Evolutionary conservation across 2,329 filamentous ascomycete genomes (phyloP).

Genomic region (Erysiphe pulchra): DNA sequence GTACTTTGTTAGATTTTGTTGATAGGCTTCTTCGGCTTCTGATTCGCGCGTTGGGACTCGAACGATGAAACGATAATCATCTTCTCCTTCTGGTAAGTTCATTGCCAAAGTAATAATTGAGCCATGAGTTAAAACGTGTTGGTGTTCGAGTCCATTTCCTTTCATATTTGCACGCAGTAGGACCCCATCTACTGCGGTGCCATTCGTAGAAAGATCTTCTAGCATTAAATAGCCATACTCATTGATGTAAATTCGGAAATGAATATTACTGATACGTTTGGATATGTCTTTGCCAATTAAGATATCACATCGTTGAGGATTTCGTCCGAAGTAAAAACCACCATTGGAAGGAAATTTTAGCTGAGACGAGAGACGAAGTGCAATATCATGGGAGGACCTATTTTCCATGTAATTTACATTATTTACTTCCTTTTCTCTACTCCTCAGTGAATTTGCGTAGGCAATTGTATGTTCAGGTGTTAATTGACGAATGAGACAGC

Average conservation of each 20-base stretch:
- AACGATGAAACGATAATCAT: slow-evolving; percentile 58
- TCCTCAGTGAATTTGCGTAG: slow-evolving; percentile 8
- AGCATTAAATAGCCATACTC: slow-evolving; percentile 71
- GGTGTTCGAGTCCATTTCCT: slow-evolving; percentile 16
- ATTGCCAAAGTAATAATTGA: slow-evolving; percentile 12
- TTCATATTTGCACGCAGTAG: slow-evolving; percentile 30
- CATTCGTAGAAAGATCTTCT: slow-evolving; percentile 87
- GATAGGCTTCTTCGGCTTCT: slow-evolving; percentile 35
- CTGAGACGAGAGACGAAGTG: slow-evolving; percentile 50
- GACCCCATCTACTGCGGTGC: slow-evolving; percentile 58
- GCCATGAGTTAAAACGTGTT: slow-evolving; percentile 12
- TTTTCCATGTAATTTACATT: slow-evolving; percentile 3
- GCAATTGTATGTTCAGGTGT: slow-evolving; percentile 35
- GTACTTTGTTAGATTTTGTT: slow-evolving; percentile 42
- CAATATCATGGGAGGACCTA: slow-evolving; percentile 29
- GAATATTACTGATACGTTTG: slow-evolving; percentile 70
- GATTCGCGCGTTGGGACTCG: slow-evolving; percentile 57
- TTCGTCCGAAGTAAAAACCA: slow-evolving; percentile 76
- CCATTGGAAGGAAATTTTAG: slow-evolving; percentile 34
- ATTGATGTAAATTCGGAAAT: slow-evolving; percentile 86
- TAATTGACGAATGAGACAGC: slow-evolving; percentile 21
- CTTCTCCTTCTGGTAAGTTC: slow-evolving; percentile 11
- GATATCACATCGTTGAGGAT: slow-evolving; percentile 43
- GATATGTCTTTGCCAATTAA: slow-evolving; percentile 36
- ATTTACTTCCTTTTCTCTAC: background rate